Base-by-base conservation (phyloP, 306 rosid species). In the Echinosophora koreensis region DNA sequence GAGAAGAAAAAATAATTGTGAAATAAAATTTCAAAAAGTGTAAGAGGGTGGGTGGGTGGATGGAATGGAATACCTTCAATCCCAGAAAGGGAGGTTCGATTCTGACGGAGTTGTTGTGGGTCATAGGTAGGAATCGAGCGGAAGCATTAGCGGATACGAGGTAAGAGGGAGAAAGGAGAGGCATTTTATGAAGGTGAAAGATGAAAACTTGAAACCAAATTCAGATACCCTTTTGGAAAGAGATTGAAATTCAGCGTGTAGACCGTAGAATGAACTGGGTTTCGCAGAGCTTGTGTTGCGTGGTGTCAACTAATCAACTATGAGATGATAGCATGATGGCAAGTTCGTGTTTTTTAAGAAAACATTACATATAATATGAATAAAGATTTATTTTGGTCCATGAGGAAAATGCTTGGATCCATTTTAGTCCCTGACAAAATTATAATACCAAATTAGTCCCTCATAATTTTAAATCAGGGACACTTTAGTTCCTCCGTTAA, bases 61-160 rank as follows among this genome's bases (percentile, higher is more conserved):
- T 54, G 22, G n/a, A n/a, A 22, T 22, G 71, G 52, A 77, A 64
- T 75, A 92, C 97, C 87, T 84, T 86, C 73, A 82, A 80, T 41
- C 81, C 71, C 54, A 27, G 76, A 64, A 79, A 58, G 51, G 85
- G 71, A 58, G 84, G 74, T 61, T 80, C 71, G 17, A 52, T 56
- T 49, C 67, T 54, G 66, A 71, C 66, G n/a, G 77, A 60, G 38
- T 34, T 75, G 73, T 41, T 77, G 83, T 64, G 71, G 6, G 77
- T 17, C 35, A 88, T 22, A 82, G 69, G 73, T 35, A 69, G 90
- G 76, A 87, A 82, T 51, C 71, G 84, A 75, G 83, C 14, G 55
- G 88, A 81, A 38, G 93, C 18, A 38, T 73, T 39, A 4, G 81
- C 73, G 58, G 93, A 85, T 49, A 87, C 37, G 60, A 88, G 83